phyloP scores from a whole-genome alignment of 352 stramenopile genomes.

The Stephanocyclus meneghinianus region DNA sequence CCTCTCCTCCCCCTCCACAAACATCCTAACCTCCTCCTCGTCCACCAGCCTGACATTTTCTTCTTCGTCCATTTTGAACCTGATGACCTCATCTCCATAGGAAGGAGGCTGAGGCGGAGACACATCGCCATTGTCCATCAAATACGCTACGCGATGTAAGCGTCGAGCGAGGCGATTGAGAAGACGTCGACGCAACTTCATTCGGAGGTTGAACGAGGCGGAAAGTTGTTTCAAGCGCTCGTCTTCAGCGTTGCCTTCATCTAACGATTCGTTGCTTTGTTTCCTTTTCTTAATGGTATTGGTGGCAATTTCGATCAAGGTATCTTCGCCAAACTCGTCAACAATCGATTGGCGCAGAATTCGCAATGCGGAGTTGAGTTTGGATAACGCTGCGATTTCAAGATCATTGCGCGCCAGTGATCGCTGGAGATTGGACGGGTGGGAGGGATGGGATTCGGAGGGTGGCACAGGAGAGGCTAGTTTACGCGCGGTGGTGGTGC shows the following conservation, averaged over 20 bases:
- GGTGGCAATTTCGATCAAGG: constrained; percentile 51
- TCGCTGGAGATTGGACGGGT: constrained; percentile 61
- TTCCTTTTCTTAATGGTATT: neutral
- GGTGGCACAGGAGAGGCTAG: constrained; percentile 6
- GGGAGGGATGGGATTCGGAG: constrained; percentile 22
- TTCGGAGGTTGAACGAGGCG: constrained; percentile 60
- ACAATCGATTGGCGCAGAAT: constrained; percentile 47
- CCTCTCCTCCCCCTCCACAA: constrained; percentile 28
- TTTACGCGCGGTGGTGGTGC: neutral
- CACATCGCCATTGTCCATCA: constrained; percentile 58
- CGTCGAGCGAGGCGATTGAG: constrained; percentile 68
- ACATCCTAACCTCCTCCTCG: constrained; percentile 40
- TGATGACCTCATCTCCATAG: constrained; percentile 41
- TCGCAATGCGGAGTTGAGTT: constrained; percentile 60
- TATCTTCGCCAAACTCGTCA: constrained; percentile 59
- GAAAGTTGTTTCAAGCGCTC: constrained; percentile 29
- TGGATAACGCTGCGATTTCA: constrained; percentile 61
- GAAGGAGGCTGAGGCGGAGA: neutral
- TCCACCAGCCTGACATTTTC: constrained; percentile 18
- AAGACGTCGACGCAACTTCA: constrained; percentile 68
- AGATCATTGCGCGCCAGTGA: constrained; percentile 71
- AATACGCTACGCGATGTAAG: constrained; percentile 61
- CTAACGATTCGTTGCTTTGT: neutral
- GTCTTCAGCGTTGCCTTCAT: neutral
- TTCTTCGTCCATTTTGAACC: constrained; percentile 28